Base-by-base conservation (phyloP, 169 alveolate genomes). In the Besnoitia besnoiti region DNA sequence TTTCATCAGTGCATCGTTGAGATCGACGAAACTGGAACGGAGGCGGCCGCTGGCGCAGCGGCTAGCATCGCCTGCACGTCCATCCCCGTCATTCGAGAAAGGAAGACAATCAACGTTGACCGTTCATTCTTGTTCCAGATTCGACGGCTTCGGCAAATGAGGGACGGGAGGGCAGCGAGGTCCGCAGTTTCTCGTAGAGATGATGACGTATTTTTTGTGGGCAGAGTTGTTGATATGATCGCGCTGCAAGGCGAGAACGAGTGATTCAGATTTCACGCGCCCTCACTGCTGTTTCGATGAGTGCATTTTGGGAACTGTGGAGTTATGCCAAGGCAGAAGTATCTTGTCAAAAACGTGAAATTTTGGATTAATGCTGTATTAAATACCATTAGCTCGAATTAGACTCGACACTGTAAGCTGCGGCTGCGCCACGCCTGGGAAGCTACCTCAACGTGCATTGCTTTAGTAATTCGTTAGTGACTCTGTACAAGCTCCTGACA, bases 11-110 rank as follows among this genome's bases (percentile, higher is more conserved):
- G 85, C 37, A 77, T 67, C 30, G 16, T 89, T 44, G 73, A 5
- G 76, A 44, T 79, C 40, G 75, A 89, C 39, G 93, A 89, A 49
- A 61, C 42, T 27, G 93, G 93, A 21, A 89, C 93, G 12, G 93
- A 89, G 79, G 93, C 93, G 24, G 89, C 93, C 21, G 93, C 93
- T 1, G 93, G 80, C 35, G 46, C 93, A 21, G 93, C 93, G 46
- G 55, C 67, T 77, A 39, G 85, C 35, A 8, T 89, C 55, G 79
- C 61, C 33, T 73, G 82, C 82, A n/a, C 24, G 82, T 35, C 47
- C 82, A 19, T 73, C n/a, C 82, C 82, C 82, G 10, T 73, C 12
- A n/a, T 73, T 73, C 82, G 82, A 42, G 39, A n/a, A 30, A 19
- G n/a, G 8, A 73, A 8, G 46, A n/a, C n/a, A n/a, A 37, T 73